Evolutionary conservation across 2,329 filamentous ascomycete species (phyloP), one percentile per base, ranked within the genome.

Genomic region (Meredithiella fracta): DNA sequence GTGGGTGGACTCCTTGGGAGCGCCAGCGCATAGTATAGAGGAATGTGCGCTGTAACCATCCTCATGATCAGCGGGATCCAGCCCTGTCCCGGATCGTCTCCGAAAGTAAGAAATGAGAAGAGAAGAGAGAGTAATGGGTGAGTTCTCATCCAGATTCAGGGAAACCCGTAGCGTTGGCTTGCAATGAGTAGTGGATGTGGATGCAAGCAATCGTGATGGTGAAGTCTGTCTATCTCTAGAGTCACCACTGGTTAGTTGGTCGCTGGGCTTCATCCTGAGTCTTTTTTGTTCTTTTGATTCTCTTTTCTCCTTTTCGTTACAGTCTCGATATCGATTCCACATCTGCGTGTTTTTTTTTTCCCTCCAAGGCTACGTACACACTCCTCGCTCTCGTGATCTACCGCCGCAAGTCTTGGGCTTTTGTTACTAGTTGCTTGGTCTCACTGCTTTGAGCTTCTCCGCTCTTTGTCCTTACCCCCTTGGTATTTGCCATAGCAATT

Each of bases 281-380:
- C n/a, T n/a, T n/a, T n/a, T n/a, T n/a, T n/a, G 29, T 55, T 42
- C 53, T 57, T 20, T 38, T 57, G 3, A 25, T 53, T 26, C 20
- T 20, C 23, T 53, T 51, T 44, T 26, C 49, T 37, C 26, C 31
- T 25, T 52, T 37, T 29, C 11, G n/a, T 34, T 23, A 20, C 25
- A 31, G 37, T 44, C 34, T 42, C 14, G 47, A 5, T 20, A 15
- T 34, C 29, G 15, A 17, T 38, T 38, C 15, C 23, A 14, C 20
- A 2, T 7, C 31, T 26, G 25, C 34, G 8, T 51, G 23, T 26
- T 11, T 15, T 34, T 11, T 34, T 34, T 34, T 34, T 5, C 29
- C 11, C 5, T 34, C 29, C 5, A 34, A 34, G n/a, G n/a, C n/a
- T 34, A 34, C 29, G 29, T 34, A 34, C 29, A 11, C 29, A n/a